Conservation (phyloP, 306 rosid species). For the Notholithocarpus densiflorus region DNA sequence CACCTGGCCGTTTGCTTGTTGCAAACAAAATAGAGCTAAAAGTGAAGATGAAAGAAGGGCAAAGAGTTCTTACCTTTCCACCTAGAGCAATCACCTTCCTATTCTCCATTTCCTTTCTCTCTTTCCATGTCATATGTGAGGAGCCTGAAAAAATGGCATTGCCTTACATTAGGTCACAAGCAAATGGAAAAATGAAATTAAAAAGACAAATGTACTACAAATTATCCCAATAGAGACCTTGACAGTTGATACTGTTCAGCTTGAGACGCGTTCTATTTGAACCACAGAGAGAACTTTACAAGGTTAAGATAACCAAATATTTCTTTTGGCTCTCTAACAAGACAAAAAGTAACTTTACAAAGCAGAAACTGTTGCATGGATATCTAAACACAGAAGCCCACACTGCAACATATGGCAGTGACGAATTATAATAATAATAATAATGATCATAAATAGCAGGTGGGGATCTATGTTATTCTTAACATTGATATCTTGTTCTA, state of each 20-base stretch:
- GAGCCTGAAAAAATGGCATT: slow-evolving; percentile 41
- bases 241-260: background rate
- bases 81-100: slow-evolving; percentile 71
- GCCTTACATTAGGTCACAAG: slow-evolving; percentile 17
- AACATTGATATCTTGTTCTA: background rate
- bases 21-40: background rate
- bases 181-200: background rate
- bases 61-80: slow-evolving; percentile 60
- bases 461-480: background rate
- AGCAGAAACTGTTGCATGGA: too few species aligned
- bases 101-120: slow-evolving; percentile 67
- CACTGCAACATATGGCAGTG: background rate
- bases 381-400: background rate
- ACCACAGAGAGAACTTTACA: background rate
- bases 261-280: background rate
- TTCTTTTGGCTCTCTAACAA: background rate
- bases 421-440: background rate
- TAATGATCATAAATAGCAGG: too few species aligned
- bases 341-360: background rate
- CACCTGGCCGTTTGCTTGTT: background rate
- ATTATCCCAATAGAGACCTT: background rate
- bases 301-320: background rate
- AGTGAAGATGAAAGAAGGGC: slow-evolving; percentile 13
- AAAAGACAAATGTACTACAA: background rate
- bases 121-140: slow-evolving; percentile 82